A percentile compares a stretch with the other conserved stretches of the same genome.
phyloP scores from a whole-genome alignment of 1,139 yeast genomes.

The Magnusiomyces clavatus region DNA sequence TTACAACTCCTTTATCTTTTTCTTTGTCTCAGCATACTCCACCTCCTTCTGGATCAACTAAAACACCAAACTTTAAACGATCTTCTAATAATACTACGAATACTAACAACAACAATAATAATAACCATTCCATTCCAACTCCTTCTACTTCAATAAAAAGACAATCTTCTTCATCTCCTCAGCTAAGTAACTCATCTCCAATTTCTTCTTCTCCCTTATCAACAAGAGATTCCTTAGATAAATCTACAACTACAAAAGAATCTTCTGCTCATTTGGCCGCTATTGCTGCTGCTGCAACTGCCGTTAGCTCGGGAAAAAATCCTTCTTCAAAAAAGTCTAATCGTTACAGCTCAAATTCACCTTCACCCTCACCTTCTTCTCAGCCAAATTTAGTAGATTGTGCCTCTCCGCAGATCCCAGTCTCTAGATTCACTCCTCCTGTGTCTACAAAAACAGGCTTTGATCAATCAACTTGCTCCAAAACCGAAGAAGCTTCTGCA shows the following conservation, averaged over 20 bases:
- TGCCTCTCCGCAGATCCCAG: too few species aligned
- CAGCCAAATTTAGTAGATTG: too few species aligned
- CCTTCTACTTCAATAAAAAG: background rate
- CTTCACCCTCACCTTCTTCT: too few species aligned
- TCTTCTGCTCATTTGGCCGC: background rate
- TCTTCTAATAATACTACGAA: background rate
- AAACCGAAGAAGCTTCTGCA: slow-evolving; percentile 1
- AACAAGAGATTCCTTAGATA: background rate
- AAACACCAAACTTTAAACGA: background rate
- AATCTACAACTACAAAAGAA: background rate
- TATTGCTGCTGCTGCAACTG: background rate
- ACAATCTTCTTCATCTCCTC: background rate
- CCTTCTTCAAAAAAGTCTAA: too few species aligned
- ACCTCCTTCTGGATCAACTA: background rate
- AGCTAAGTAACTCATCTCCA: background rate
- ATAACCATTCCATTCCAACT: background rate
- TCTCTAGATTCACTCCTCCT: too few species aligned
- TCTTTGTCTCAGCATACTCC: slow-evolving; percentile 1
- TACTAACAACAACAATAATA: background rate
- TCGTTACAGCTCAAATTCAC: too few species aligned
- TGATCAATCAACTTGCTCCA: too few species aligned
- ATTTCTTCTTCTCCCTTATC: background rate
- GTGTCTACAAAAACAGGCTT: too few species aligned
- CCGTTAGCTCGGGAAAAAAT: background rate
- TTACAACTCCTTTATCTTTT: slow-evolving; percentile 1